phyloP scores from a whole-genome alignment of 345 rosid species.

The Salix brachista region DNA sequence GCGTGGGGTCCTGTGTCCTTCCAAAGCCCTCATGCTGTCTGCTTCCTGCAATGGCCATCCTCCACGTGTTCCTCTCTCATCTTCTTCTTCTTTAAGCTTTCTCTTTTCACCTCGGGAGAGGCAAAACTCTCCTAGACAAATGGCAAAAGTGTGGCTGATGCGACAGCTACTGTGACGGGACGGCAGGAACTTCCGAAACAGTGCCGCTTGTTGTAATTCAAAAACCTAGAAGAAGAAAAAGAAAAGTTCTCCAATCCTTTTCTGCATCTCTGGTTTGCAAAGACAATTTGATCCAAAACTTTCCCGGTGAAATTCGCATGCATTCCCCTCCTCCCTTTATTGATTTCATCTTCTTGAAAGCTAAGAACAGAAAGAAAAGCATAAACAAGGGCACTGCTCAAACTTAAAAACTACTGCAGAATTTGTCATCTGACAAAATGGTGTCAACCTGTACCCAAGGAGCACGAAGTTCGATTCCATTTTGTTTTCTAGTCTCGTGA shows the following conservation, averaged over 20 bases:
- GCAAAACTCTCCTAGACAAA: too few relatives aligned
- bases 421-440: background rate
- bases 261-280: too few relatives aligned
- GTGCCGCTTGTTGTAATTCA: too few relatives aligned
- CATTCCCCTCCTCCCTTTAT: background rate
- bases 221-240: too few relatives aligned
- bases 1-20: background rate
- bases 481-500: too few relatives aligned
- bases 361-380: background rate
- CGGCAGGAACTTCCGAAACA: too few relatives aligned
- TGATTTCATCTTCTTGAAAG: background rate
- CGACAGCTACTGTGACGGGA: too few relatives aligned
- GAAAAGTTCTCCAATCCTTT: too few relatives aligned
- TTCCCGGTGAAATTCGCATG: background rate
- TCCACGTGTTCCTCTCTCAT: background rate
- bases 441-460: background rate
- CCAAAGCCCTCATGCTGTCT: constrained; percentile 5
- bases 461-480: background rate
- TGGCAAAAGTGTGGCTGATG: too few relatives aligned
- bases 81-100: background rate
- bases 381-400: background rate
- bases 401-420: background rate
- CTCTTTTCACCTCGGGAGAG: background rate
- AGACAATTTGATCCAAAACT: too few relatives aligned
- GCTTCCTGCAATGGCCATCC: background rate